phyloP scores from a whole-genome alignment of 306 rosid species.

The Cucurbita pepo region DNA sequence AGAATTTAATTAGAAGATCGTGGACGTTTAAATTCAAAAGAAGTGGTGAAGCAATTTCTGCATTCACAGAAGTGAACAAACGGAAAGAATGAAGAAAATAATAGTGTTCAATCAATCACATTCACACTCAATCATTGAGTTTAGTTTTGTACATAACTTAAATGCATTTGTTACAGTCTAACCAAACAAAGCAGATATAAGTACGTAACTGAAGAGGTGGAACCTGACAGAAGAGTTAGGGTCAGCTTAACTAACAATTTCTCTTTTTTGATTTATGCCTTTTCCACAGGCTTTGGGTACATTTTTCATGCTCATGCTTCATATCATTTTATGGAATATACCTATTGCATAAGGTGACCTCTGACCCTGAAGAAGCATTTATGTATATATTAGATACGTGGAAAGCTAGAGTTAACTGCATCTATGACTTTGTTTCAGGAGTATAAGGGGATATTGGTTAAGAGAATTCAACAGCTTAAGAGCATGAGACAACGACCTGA shows the following conservation, averaged over 20 bases:
- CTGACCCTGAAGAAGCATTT: slow-evolving; percentile 4
- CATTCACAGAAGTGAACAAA: not conserved
- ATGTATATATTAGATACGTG: slow-evolving; percentile 8
- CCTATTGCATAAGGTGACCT: slow-evolving; percentile 60
- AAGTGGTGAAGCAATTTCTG: not conserved
- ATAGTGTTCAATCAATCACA: not conserved
- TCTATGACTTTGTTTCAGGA: slow-evolving; percentile 41
- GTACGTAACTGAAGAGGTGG: not conserved
- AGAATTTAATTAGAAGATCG: not conserved
- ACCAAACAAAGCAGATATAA: not conserved
- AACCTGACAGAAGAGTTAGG: not conserved
- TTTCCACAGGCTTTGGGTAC: slow-evolving; percentile 83
- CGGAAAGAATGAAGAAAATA: not conserved
- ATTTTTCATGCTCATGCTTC: slow-evolving; percentile 64
- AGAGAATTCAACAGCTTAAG: slow-evolving; percentile 46
- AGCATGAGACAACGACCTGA: slow-evolving; percentile 50
- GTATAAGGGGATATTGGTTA: slow-evolving; percentile 49
- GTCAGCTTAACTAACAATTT: not conserved
- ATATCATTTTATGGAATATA: slow-evolving; percentile 66
- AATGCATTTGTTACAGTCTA: not conserved
- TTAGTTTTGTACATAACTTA: not conserved
- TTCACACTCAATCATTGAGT: not conserved
- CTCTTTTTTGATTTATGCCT: not conserved
- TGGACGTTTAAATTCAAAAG: not conserved
- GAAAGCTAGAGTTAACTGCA: slow-evolving; percentile 8